A percentile compares a stretch with the other conserved stretches of the same genome.
Evolutionary conservation across 306 rosid species (phyloP).

Genomic region (Luffa aegyptiaca): DNA sequence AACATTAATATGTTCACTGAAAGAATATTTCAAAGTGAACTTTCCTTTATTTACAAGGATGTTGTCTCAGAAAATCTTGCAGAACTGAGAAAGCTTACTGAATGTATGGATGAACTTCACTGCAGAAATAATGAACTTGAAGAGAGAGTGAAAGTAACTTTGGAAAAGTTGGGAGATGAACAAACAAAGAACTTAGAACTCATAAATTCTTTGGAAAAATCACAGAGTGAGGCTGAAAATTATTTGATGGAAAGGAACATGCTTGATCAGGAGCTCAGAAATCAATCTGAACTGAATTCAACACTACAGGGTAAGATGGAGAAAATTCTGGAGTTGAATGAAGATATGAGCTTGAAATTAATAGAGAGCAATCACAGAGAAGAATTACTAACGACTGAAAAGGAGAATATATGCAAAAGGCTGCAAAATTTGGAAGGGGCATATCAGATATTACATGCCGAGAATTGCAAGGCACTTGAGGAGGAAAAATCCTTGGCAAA

Average conservation of each 20-base stretch:
- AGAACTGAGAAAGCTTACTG: constrained; percentile 36
- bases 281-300: constrained; percentile 26
- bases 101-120: constrained; percentile 29
- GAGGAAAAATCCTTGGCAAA: constrained; percentile 41
- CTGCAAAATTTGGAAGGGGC: constrained; percentile 35
- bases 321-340: constrained; percentile 38
- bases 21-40: constrained; percentile 44
- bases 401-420: constrained; percentile 33
- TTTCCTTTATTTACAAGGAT: constrained; percentile 48
- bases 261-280: constrained; percentile 36
- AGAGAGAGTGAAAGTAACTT: constrained; percentile 37
- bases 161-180: constrained; percentile 30
- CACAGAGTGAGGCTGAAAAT: constrained; percentile 29
- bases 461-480: constrained; percentile 36
- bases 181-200: constrained; percentile 40
- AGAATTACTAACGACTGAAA: constrained; percentile 32
- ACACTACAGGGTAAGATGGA: not conserved
- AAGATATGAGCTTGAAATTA: constrained; percentile 45
- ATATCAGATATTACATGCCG: constrained; percentile 38
- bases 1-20: constrained; percentile 36
- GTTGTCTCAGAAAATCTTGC: constrained; percentile 33
- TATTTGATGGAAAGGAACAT: constrained; percentile 36
- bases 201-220: constrained; percentile 40
- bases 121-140: constrained; percentile 40
- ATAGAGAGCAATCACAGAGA: constrained; percentile 44